These are phyloP conservation scores for Raphanus raphanistrum DNA, from an alignment of 345 rosid species.

Conservation along the genomic window DNA sequence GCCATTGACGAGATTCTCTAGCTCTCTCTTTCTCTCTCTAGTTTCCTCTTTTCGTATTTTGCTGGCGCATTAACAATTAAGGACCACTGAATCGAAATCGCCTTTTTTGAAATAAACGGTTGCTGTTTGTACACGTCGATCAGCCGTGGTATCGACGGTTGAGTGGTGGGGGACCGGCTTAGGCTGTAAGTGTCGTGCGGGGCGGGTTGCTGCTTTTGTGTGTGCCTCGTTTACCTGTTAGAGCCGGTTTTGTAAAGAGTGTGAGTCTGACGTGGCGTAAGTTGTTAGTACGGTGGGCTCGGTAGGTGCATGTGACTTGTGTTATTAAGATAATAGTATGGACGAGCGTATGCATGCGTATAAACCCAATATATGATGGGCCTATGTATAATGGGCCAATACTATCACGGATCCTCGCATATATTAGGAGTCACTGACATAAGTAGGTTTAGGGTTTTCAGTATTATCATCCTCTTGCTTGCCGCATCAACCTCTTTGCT, in stretches of 20 bases:
- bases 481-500: conserved; percentile 5
- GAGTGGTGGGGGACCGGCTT: conserved; percentile 43
- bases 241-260: conserved; percentile 32
- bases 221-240: conserved; percentile 17
- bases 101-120: conserved; percentile 25
- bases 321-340: neutral
- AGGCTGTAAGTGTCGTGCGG: conserved; percentile 42
- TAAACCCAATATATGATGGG: conserved; percentile 8
- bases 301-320: conserved; percentile 46
- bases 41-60: conserved; percentile 7
- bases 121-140: conserved; percentile 9
- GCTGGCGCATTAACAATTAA: neutral
- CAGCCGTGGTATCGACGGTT: conserved; percentile 34
- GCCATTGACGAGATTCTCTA: conserved; percentile 30
- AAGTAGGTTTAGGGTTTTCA: conserved; percentile 32
- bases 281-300: conserved; percentile 13
- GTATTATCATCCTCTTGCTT: neutral
- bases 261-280: conserved; percentile 34
- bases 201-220: conserved; percentile 23
- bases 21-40: neutral
- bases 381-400: neutral
- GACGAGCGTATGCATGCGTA: neutral
- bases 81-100: conserved; percentile 30
- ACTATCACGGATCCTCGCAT: neutral
- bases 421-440: conserved; percentile 13